A percentile compares a stretch with the other conserved stretches of the same genome.
Evolutionary conservation across 176 grass and related monocot genomes (phyloP).

Genomic region (Saccharum officinarum): DNA sequence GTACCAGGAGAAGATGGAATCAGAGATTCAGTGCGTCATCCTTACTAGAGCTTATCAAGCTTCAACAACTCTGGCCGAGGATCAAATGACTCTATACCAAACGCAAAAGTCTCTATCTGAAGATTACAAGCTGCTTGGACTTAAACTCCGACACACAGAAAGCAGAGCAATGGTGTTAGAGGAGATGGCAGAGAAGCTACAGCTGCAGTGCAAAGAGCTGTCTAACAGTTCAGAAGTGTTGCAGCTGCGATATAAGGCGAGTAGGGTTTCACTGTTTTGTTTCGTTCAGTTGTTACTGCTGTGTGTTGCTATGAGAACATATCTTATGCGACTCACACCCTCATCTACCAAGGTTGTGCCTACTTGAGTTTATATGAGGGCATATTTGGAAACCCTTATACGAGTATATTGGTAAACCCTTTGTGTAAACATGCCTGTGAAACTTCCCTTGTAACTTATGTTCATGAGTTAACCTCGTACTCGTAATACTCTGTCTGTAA

Average conservation of each 20-base stretch:
- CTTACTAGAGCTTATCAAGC: slow-evolving; percentile 50
- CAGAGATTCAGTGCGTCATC: slow-evolving; percentile 59
- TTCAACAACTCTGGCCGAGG: slow-evolving; percentile 24
- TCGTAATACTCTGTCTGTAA: slow-evolving; percentile 18
- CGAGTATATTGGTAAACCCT: not conserved
- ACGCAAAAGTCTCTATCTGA: slow-evolving; percentile 43
- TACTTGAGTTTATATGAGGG: slow-evolving; percentile 42
- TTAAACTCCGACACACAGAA: slow-evolving; percentile 41
- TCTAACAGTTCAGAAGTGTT: slow-evolving; percentile 45
- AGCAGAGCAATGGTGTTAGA: slow-evolving; percentile 39
- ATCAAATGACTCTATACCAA: slow-evolving; percentile 52
- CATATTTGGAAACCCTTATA: too few species aligned
- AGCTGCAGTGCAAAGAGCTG: slow-evolving; percentile 40
- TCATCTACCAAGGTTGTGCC: slow-evolving; percentile 57
- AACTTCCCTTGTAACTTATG: slow-evolving; percentile 16
- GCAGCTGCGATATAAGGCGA: slow-evolving; percentile 53
- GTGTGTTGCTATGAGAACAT: slow-evolving; percentile 47
- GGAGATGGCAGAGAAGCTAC: slow-evolving; percentile 53
- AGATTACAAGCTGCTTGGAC: slow-evolving; percentile 48
- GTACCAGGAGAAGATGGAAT: slow-evolving; percentile 59
- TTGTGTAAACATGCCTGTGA: slow-evolving; percentile 26
- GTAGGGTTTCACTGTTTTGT: slow-evolving; percentile 51
- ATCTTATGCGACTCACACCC: slow-evolving; percentile 50
- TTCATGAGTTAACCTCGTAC: not conserved
- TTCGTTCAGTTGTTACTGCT: slow-evolving; percentile 66